Evolutionary conservation across 805 yeast genomes (phyloP), one percentile per base, ranked within the genome.

Genomic region (Cyberlindnera suaveolens): DNA sequence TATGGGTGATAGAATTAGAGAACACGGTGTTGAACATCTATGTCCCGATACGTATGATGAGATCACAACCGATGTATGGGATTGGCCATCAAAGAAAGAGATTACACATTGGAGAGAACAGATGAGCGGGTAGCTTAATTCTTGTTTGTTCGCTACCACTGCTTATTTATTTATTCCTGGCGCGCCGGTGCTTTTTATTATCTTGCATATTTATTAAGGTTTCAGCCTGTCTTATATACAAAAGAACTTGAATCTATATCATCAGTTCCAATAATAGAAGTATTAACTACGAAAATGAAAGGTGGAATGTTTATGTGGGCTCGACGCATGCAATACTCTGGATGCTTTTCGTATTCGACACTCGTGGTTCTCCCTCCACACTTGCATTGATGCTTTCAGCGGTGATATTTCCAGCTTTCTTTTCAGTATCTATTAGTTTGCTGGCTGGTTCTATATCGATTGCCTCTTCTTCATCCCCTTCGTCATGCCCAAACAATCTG

Each of bases 1-100:
- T 11, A 41, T 62, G 45, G 63, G 69, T 10, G 56, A 59, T 23
- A 48, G 74, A 32, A 67, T 68, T 41, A 58, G 71, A 30, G 52
- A 53, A 31, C 77, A 72, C 38, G 63, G 61, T 11, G 43, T 46
- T 8, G 34, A 33, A 20, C 18, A 38, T 38, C 41, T 47, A 31
- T 16, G 39, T 33, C 48, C 51, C 4, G 43, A 42, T 31, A 34
- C 19, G 1, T 42, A 41, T 20, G 48, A 44, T 34, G 45, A 49
- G 43, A 41, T 44, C 19, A 40, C 36, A 11, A 45, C 41, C 1
- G 47, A 49, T 15, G 47, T 41, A 11, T 67, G 70, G 68, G 59
- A 60, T 14, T 67, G 72, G 72, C 71, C 72, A 3, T 40, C 58
- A 0, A 19, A 38, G 3, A 53, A 48, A 11, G 64, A 62, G 40